These are phyloP conservation scores for Leavenworthia alabamica DNA, from an alignment of 345 rosid genomes.

Conservation along the genomic window DNA sequence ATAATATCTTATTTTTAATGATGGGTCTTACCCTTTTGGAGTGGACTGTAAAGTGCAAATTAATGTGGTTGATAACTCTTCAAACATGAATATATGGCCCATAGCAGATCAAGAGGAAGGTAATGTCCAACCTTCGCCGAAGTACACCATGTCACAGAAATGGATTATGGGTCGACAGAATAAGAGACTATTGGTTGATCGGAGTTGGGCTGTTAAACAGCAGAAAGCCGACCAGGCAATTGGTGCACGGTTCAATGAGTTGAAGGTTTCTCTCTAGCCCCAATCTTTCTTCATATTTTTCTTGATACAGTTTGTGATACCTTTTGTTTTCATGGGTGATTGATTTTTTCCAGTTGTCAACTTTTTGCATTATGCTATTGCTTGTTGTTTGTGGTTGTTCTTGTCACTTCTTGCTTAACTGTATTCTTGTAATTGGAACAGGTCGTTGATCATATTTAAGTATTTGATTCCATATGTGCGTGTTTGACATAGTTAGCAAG, in stretches of 20 bases:
- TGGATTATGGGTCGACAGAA: constrained; percentile 71
- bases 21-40: constrained; percentile 1
- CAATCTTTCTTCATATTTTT: neutral
- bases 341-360: neutral
- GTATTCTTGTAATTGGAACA: constrained; percentile 3
- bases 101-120: constrained; percentile 49
- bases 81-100: constrained; percentile 23
- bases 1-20: constrained; percentile 4
- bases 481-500: neutral
- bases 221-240: constrained; percentile 65
- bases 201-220: constrained; percentile 53
- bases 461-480: neutral
- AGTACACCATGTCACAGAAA: constrained; percentile 73
- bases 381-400: neutral
- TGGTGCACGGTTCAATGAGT: constrained; percentile 47
- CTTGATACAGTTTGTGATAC: neutral
- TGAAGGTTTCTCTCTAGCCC: constrained; percentile 48
- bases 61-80: constrained; percentile 17
- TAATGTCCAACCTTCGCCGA: constrained; percentile 46
- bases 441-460: neutral
- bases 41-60: neutral
- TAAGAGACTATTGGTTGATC: constrained; percentile 47
- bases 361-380: neutral
- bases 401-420: too few relatives aligned
- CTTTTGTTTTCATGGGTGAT: neutral